These are phyloP conservation scores for Hymenoscyphus albidus DNA, from an alignment of 2,329 filamentous ascomycete species.

Conservation along the genomic window DNA sequence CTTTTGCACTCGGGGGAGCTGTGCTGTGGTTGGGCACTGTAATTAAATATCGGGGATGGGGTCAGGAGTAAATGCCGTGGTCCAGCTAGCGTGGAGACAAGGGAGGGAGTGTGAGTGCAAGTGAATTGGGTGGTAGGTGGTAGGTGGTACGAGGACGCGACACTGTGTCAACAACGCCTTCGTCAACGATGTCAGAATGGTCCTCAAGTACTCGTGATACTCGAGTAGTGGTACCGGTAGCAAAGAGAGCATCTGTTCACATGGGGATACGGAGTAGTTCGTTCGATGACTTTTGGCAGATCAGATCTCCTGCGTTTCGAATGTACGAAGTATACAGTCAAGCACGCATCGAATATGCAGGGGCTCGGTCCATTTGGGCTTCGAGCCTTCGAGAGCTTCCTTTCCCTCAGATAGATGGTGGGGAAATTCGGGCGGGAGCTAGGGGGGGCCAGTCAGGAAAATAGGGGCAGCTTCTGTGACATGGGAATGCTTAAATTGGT, in stretches of 20 bases:
- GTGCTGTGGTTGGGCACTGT: constrained; percentile 2
- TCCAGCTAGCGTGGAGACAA: constrained; percentile 14
- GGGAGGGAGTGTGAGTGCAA: not conserved
- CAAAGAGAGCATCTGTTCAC: constrained; percentile 4
- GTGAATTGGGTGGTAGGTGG: not conserved
- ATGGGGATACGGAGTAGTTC: not conserved
- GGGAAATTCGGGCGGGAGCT: not conserved
- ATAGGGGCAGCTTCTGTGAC: not conserved
- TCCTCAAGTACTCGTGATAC: too few relatives aligned
- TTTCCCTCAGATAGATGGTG: constrained; percentile 7
- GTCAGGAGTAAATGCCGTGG: constrained; percentile 2
- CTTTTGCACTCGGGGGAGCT: not conserved
- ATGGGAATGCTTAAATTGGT: not conserved
- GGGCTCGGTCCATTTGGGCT: not conserved
- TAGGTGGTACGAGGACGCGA: not conserved
- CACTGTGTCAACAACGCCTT: not conserved
- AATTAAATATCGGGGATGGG: constrained; percentile 3
- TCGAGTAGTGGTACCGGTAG: not conserved
- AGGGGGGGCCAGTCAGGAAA: not conserved
- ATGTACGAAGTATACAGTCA: not conserved
- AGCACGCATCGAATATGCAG: constrained; percentile 5
- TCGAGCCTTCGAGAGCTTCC: not conserved
- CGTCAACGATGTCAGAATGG: too few relatives aligned
- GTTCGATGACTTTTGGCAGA: constrained; percentile 9
- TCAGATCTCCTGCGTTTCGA: constrained; percentile 26